Evolutionary conservation across 345 rosid species (phyloP).

Genomic region (Kandelia obovata): DNA sequence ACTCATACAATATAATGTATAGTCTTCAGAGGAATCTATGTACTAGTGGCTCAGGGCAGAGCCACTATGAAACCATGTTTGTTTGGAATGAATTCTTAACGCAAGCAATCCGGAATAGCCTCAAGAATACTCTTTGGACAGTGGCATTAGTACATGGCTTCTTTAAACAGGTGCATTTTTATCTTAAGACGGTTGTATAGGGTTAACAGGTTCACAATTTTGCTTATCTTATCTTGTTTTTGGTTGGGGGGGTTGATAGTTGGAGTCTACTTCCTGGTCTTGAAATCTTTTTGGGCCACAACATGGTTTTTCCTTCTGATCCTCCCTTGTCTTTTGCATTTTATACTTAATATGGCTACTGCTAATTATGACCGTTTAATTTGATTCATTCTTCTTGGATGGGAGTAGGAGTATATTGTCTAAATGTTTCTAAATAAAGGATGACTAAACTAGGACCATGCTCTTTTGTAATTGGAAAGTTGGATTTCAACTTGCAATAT

Average conservation of each 20-base stretch:
- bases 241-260: too few species aligned
- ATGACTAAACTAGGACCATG: not conserved
- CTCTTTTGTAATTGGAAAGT: not conserved
- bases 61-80: conserved; percentile 72
- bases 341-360: too few species aligned
- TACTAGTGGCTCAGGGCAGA: conserved; percentile 38
- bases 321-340: too few species aligned
- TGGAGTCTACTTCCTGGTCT: too few species aligned
- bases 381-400: not conserved
- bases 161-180: conserved; percentile 72
- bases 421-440: not conserved
- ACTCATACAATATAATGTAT: conserved; percentile 77
- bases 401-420: conserved; percentile 1
- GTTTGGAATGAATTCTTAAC: conserved; percentile 95
- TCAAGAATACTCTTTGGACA: conserved; percentile 77
- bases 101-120: conserved; percentile 56
- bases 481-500: too few species aligned
- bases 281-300: too few species aligned
- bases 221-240: too few species aligned
- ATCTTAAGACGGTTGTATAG: not conserved
- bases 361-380: too few species aligned
- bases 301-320: too few species aligned
- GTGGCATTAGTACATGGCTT: conserved; percentile 92
- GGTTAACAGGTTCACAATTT: too few species aligned
- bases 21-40: conserved; percentile 78